Conservation (phyloP, 2,329 filamentous ascomycete species). For the Xylariaceae sp. region DNA sequence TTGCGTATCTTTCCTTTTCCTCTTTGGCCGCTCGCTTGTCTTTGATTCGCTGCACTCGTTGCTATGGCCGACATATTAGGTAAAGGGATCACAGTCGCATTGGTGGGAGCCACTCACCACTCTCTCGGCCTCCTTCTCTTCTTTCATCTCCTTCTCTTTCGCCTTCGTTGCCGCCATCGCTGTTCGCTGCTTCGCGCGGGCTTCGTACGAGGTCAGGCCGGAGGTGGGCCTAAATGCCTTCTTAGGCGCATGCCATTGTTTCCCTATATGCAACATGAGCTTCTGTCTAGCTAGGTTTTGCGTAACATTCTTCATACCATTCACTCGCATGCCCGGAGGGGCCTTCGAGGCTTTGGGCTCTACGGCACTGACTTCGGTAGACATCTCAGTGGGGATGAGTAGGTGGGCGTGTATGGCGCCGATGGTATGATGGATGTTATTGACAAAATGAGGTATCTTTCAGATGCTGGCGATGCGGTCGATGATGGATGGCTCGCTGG, state of each 20-base stretch:
- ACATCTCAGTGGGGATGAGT: slow-evolving; percentile 37
- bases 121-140: slow-evolving; percentile 87
- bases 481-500: too few relatives aligned
- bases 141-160: slow-evolving; percentile 92
- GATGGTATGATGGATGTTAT: too few relatives aligned
- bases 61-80: slow-evolving; percentile 44
- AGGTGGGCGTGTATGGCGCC: background rate
- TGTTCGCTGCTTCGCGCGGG: slow-evolving; percentile 68
- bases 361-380: slow-evolving; percentile 35
- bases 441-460: too few relatives aligned
- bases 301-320: slow-evolving; percentile 56
- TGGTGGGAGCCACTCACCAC: slow-evolving; percentile 52
- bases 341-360: slow-evolving; percentile 36
- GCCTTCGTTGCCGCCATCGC: slow-evolving; percentile 77
- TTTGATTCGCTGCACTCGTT: slow-evolving; percentile 74
- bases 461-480: too few relatives aligned
- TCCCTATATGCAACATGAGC: slow-evolving; percentile 57
- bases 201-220: slow-evolving; percentile 75
- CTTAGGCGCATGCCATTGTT: slow-evolving; percentile 87
- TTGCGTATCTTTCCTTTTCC: slow-evolving; percentile 88
- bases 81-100: background rate
- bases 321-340: slow-evolving; percentile 71
- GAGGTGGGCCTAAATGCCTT: slow-evolving; percentile 80
- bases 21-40: slow-evolving; percentile 86
- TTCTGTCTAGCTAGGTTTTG: background rate